Conservation (phyloP, 2,329 filamentous ascomycete species). For the Dactylellina parvicollis region DNA sequence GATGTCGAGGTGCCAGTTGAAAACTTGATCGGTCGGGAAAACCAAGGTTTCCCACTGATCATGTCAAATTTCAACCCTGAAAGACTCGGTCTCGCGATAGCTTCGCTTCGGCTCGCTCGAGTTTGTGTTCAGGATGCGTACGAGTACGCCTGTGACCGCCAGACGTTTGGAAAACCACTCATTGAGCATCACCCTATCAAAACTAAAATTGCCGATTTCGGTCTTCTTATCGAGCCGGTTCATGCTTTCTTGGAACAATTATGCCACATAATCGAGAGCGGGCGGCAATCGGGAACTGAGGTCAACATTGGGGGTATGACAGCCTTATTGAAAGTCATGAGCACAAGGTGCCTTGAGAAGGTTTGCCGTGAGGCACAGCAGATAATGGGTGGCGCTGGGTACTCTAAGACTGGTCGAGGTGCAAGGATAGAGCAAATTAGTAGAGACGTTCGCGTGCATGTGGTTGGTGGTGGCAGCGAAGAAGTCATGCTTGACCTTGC, state of each 20-base stretch:
- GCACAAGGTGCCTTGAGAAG: conserved; percentile 67
- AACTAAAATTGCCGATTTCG: conserved; percentile 70
- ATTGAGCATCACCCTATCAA: conserved; percentile 76
- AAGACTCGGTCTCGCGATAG: conserved; percentile 73
- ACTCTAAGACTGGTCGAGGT: conserved; percentile 66
- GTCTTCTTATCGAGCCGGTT: conserved; percentile 70
- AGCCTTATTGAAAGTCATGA: conserved; percentile 67
- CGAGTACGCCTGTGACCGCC: conserved; percentile 72
- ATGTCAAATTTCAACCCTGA: conserved; percentile 87
- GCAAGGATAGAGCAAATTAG: conserved; percentile 67
- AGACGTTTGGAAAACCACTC: conserved; percentile 74
- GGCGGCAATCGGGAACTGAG: conserved; percentile 61
- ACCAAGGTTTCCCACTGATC: conserved; percentile 76
- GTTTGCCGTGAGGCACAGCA: conserved; percentile 68
- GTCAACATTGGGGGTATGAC: conserved; percentile 66
- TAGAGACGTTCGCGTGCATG: conserved; percentile 71
- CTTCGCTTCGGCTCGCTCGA: conserved; percentile 70
- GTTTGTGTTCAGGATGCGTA: conserved; percentile 71
- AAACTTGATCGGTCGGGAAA: conserved; percentile 76
- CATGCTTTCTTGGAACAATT: conserved; percentile 72
- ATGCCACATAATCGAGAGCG: conserved; percentile 66
- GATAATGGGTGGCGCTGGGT: conserved; percentile 67
- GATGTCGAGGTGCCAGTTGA: conserved; percentile 76
- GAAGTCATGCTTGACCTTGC: conserved; percentile 78
- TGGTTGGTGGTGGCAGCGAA: conserved; percentile 75